Percentiles rank a stretch among this genome's conserved stretches.
Conservation (phyloP, 805 yeast genomes). For the Nadsonia fulvescens region DNA sequence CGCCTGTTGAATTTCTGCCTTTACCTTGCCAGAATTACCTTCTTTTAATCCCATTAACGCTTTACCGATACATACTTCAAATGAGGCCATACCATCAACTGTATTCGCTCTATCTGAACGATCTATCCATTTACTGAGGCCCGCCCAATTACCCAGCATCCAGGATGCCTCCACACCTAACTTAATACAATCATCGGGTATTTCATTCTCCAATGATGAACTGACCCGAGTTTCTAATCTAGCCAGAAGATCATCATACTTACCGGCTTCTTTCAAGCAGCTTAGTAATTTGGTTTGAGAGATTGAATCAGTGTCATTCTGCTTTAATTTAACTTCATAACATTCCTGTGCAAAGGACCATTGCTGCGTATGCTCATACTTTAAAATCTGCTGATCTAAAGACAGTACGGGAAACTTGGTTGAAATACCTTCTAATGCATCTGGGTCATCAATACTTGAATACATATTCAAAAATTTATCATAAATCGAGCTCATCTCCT, state of each 20-base stretch:
- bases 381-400: constrained; percentile 57
- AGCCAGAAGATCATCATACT: constrained; percentile 45
- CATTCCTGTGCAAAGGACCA: constrained; percentile 84
- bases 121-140: constrained; percentile 40
- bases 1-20: constrained; percentile 29
- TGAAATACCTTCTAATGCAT: constrained; percentile 73
- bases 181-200: constrained; percentile 39
- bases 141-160: constrained; percentile 34
- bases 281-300: constrained; percentile 39
- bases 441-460: constrained; percentile 74
- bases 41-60: constrained; percentile 31
- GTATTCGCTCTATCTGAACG: constrained; percentile 16
- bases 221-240: constrained; percentile 25
- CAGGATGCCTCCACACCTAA: constrained; percentile 66
- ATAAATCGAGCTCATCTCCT: constrained; percentile 12
- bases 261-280: constrained; percentile 59
- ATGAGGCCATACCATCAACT: constrained; percentile 31
- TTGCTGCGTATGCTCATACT: constrained; percentile 68
- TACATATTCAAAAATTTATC: constrained; percentile 52
- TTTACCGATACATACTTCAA: constrained; percentile 48
- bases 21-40: constrained; percentile 20
- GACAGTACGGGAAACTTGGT: constrained; percentile 44
- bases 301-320: constrained; percentile 13
- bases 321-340: constrained; percentile 31
- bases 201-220: constrained; percentile 5